Conservation (phyloP, 495 filamentous ascomycete species). For the Annulohypoxylon moriforme region DNA sequence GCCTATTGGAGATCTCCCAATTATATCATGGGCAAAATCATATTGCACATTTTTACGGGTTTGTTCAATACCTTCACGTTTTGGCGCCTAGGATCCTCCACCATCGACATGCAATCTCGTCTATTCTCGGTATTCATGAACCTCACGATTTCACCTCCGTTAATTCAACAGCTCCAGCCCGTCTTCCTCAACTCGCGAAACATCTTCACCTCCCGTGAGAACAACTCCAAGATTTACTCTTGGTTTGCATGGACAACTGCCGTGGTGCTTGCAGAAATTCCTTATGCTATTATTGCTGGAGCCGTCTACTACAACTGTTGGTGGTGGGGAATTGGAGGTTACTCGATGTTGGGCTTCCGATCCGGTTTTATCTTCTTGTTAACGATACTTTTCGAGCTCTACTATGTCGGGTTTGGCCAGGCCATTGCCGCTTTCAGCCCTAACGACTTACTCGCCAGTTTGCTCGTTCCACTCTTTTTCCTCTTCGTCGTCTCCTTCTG, state of each 20-base stretch:
- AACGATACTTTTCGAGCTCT: slow-evolving; percentile 77
- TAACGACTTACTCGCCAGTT: slow-evolving; percentile 75
- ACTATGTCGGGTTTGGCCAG: slow-evolving; percentile 79
- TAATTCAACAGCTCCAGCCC: slow-evolving; percentile 72
- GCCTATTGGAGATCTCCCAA: slow-evolving; percentile 79
- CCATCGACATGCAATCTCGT: slow-evolving; percentile 78
- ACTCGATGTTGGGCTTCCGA: slow-evolving; percentile 57
- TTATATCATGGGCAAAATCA: slow-evolving; percentile 74
- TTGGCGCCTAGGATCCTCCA: slow-evolving; percentile 69
- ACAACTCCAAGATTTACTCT: slow-evolving; percentile 78
- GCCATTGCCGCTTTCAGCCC: slow-evolving; percentile 79
- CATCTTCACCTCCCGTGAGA: slow-evolving; percentile 77
- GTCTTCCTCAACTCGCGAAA: slow-evolving; percentile 74
- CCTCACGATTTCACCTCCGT: slow-evolving; percentile 58
- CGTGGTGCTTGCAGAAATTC: slow-evolving; percentile 68
- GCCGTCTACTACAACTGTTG: slow-evolving; percentile 68
- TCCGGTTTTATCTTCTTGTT: slow-evolving; percentile 62
- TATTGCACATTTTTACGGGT: slow-evolving; percentile 51
- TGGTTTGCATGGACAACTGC: slow-evolving; percentile 69
- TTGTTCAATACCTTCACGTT: slow-evolving; percentile 85
- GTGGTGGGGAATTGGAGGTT: slow-evolving; percentile 67
- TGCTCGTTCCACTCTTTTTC: slow-evolving; percentile 75
- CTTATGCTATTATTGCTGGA: slow-evolving; percentile 65
- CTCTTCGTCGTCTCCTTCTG: slow-evolving; percentile 72
- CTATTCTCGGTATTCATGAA: slow-evolving; percentile 81